Conservation (phyloP, 176 grass and related monocot species). For the Triticum urartu region DNA sequence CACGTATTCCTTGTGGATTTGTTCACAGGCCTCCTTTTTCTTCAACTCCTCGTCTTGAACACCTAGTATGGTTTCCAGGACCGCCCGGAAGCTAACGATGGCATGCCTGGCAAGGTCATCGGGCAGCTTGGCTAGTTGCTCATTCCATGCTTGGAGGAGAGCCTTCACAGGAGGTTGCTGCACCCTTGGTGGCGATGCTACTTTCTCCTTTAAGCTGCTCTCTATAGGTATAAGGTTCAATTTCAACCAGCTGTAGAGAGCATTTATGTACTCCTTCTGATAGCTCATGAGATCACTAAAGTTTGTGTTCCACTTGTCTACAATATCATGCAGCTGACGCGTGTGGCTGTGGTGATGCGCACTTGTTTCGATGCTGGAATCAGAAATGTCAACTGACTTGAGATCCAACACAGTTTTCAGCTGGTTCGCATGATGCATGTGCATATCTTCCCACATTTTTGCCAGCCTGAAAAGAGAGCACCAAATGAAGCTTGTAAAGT, state of each 20-base stretch:
- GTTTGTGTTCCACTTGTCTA: slow-evolving; percentile 72
- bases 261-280: slow-evolving; percentile 82
- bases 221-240: slow-evolving; percentile 89
- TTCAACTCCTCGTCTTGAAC: slow-evolving; percentile 95
- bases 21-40: slow-evolving; percentile 69
- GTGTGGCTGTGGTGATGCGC: slow-evolving; percentile 77
- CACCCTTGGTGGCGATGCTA: slow-evolving; percentile 73
- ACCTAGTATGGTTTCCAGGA: slow-evolving; percentile 66
- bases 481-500: slow-evolving; percentile 26
- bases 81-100: slow-evolving; percentile 73
- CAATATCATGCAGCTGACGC: slow-evolving; percentile 66
- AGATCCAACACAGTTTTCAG: slow-evolving; percentile 61
- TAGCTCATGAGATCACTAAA: slow-evolving; percentile 63
- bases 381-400: slow-evolving; percentile 68
- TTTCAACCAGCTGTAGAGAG: slow-evolving; percentile 82
- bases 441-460: slow-evolving; percentile 96
- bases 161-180: slow-evolving; percentile 71
- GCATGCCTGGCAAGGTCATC: slow-evolving; percentile 79
- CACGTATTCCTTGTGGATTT: slow-evolving; percentile 57
- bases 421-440: slow-evolving; percentile 62
- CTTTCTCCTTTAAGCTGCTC: slow-evolving; percentile 93
- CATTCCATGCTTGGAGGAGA: slow-evolving; percentile 78
- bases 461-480: slow-evolving; percentile 67
- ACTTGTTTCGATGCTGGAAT: slow-evolving; percentile 74
- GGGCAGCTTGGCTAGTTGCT: slow-evolving; percentile 68